phyloP scores from a whole-genome alignment of 495 filamentous ascomycete species.

The Podospora anserina region DNA sequence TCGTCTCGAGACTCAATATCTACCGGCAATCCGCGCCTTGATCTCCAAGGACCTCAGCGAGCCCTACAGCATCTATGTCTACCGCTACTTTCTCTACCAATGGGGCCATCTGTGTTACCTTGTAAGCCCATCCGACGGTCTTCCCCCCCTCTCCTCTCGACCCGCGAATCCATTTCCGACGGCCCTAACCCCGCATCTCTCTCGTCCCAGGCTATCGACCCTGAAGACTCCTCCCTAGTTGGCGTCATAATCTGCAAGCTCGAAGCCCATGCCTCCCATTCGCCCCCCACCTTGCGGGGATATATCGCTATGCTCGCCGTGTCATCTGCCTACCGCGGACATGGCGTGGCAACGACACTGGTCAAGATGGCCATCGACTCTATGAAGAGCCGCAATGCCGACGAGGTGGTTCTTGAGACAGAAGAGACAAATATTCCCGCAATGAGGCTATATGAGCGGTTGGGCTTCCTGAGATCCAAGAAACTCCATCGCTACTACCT shows the following conservation, averaged over 20 bases:
- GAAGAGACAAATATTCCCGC: slow-evolving; percentile 92
- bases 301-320: slow-evolving; percentile 99
- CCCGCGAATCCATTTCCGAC: slow-evolving; percentile 12
- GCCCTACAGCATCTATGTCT: slow-evolving; percentile 99
- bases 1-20: slow-evolving; percentile 71
- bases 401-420: slow-evolving; percentile 95
- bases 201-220: slow-evolving; percentile 63
- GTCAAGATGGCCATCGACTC: slow-evolving; percentile 89
- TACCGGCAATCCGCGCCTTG: slow-evolving; percentile 82
- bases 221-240: slow-evolving; percentile 50
- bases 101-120: slow-evolving; percentile 97
- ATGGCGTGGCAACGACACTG: slow-evolving; percentile 86
- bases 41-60: slow-evolving; percentile 98
- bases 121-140: slow-evolving; percentile 42
- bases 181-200: slow-evolving; percentile 4
- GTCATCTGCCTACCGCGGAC: slow-evolving; percentile 68
- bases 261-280: slow-evolving; percentile 71
- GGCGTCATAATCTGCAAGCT: slow-evolving; percentile 97
- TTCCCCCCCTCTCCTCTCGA: neutral
- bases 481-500: slow-evolving; percentile 93
- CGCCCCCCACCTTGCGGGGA: slow-evolving; percentile 74
- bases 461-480: slow-evolving; percentile 92
- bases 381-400: slow-evolving; percentile 79
- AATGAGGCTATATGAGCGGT: slow-evolving; percentile 87
- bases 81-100: slow-evolving; percentile 97